Conservation (phyloP, 331 rosid species). For the Acacia concinna region DNA sequence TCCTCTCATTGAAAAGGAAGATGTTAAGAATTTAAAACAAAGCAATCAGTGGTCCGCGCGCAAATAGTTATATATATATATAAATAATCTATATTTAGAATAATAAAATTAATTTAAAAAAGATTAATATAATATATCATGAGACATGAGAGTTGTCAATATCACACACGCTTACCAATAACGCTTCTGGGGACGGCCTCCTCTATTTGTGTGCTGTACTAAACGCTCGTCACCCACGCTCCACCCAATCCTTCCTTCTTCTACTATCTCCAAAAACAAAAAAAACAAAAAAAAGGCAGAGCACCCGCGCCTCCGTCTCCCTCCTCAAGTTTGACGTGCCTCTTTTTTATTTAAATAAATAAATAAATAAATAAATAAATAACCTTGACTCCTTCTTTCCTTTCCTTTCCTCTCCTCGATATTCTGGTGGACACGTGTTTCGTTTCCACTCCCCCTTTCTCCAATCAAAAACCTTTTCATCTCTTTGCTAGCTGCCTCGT, state of each 20-base stretch:
- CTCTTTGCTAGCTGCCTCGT: neutral
- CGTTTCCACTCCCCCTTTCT: neutral
- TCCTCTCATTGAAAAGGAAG: no score
- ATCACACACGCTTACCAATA: slow-evolving; percentile 21
- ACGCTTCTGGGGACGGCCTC: neutral
- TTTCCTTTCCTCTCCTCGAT: no score
- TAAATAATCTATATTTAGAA: no score
- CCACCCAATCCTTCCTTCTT: neutral
- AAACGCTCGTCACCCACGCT: neutral
- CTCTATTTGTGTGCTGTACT: neutral
- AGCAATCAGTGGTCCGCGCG: no score
- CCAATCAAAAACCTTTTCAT: neutral
- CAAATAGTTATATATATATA: no score
- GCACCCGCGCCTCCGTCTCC: neutral
- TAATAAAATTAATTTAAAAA: no score
- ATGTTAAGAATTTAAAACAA: no score
- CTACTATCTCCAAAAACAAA: neutral
- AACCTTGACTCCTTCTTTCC: neutral
- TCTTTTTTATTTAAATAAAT: no score
- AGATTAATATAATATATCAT: no score
- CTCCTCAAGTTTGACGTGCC: neutral
- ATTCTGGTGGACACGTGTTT: neutral
- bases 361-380: no score
- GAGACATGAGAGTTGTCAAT: slow-evolving; percentile 1
- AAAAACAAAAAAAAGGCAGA: neutral